Percentiles rank a stretch among this genome's conserved stretches.
Evolutionary conservation across 106 monocot genomes (phyloP).

Genomic region (Acanthochlamys bracteata): DNA sequence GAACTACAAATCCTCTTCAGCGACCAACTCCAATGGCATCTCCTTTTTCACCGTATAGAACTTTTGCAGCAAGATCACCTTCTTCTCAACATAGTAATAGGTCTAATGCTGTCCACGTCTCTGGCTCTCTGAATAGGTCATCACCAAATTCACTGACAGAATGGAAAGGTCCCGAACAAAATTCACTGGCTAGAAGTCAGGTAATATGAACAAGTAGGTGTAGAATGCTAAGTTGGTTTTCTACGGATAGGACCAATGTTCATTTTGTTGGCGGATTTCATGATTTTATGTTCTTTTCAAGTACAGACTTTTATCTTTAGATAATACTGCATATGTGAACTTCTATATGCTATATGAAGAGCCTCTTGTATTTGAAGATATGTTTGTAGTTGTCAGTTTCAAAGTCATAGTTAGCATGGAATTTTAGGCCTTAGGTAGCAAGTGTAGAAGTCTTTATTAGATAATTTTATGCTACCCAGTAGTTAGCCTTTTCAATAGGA

Average conservation of each 20-base stretch:
- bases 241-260: too few species aligned
- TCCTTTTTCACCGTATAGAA: constrained; percentile 30
- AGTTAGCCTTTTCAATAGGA: too few species aligned
- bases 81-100: constrained; percentile 12
- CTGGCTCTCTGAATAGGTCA: constrained; percentile 15
- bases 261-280: neutral
- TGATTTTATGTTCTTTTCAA: neutral
- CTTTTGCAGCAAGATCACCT: constrained; percentile 13
- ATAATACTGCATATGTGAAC: too few species aligned
- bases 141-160: constrained; percentile 13
- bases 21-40: constrained; percentile 25
- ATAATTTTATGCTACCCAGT: too few species aligned
- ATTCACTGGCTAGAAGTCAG: constrained; percentile 13
- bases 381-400: too few species aligned
- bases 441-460: too few species aligned
- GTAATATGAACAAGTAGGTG: constrained; percentile 4
- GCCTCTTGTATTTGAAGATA: too few species aligned
- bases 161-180: neutral
- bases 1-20: constrained; percentile 15
- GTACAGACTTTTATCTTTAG: too few species aligned
- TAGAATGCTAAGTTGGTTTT: neutral
- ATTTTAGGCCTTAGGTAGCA: too few species aligned
- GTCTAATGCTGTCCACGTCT: constrained; percentile 6
- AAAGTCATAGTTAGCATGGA: too few species aligned
- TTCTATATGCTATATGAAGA: too few species aligned